Evolutionary conservation across 2,329 filamentous ascomycete species (phyloP).

Genomic region (Beauveria rudraprayagi): DNA sequence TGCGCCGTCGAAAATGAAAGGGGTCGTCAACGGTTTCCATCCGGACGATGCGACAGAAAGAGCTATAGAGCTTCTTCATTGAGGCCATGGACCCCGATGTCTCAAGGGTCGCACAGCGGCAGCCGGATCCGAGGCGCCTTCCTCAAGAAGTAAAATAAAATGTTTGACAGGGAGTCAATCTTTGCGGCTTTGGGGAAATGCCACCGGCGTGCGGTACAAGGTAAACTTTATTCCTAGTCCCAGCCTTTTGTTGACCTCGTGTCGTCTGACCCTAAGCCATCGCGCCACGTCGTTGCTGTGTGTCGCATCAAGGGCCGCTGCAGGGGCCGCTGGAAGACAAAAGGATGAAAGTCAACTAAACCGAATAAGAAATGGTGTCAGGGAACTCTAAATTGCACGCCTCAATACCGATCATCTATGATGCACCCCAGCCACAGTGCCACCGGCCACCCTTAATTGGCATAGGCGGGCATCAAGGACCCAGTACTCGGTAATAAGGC

Average conservation of each 20-base stretch:
- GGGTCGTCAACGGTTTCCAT: background rate
- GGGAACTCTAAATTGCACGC: background rate
- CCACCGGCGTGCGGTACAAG: background rate
- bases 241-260: background rate
- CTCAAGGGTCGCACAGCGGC: background rate
- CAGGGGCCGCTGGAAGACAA: no score
- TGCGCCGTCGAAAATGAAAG: background rate
- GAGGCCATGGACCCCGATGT: background rate
- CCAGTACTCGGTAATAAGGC: background rate
- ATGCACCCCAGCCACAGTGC: background rate
- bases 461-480: background rate
- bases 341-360: background rate
- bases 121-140: slow-evolving; percentile 2
- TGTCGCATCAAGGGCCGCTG: background rate
- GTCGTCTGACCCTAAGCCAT: background rate
- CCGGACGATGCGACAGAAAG: background rate
- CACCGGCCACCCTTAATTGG: background rate
- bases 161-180: background rate
- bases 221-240: background rate
- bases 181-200: slow-evolving; percentile 4
- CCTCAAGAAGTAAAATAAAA: background rate
- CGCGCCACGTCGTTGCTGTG: background rate
- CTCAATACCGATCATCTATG: slow-evolving; percentile 2
- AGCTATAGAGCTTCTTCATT: background rate
- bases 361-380: background rate